Percentiles rank a stretch among this genome's conserved stretches.
phyloP scores from a whole-genome alignment of 805 yeast species.

The Kodamaea lidongshanica region DNA sequence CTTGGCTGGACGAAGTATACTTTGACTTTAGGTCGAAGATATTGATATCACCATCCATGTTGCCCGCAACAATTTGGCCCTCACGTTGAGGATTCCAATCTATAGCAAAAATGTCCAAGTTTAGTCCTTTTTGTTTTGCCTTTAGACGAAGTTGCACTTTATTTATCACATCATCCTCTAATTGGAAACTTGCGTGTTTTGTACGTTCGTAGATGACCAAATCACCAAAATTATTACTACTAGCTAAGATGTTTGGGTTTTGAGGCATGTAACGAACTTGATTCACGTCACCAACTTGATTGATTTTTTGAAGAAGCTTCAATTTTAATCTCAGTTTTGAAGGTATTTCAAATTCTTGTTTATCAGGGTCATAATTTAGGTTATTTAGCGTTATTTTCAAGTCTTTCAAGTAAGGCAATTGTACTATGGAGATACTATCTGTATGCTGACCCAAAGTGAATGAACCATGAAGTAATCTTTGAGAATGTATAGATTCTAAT shows the following conservation, averaged over 20 bases:
- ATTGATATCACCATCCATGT: conserved; percentile 57
- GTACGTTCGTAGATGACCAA: conserved; percentile 74
- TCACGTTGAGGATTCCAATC: conserved; percentile 66
- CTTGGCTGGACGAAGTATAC: conserved; percentile 9
- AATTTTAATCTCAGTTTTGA: conserved; percentile 17
- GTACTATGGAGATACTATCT: conserved; percentile 41
- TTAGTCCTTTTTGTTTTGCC: conserved; percentile 20
- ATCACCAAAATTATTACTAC: conserved; percentile 61
- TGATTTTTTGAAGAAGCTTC: conserved; percentile 50
- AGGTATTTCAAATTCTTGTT: conserved; percentile 33
- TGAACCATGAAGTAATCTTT: conserved; percentile 54
- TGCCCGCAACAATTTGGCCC: conserved; percentile 55
- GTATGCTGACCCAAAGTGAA: conserved; percentile 53
- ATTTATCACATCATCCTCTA: conserved; percentile 20
- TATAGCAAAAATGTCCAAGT: conserved; percentile 60
- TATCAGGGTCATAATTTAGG: conserved; percentile 32
- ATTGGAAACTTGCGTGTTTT: conserved; percentile 49
- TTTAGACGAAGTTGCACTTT: conserved; percentile 49
- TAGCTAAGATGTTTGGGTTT: conserved; percentile 76
- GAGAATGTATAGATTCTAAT: conserved; percentile 10
- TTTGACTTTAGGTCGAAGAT: conserved; percentile 60
- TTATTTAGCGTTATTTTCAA: conserved; percentile 32
- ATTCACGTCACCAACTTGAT: conserved; percentile 68
- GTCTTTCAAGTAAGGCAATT: conserved; percentile 25
- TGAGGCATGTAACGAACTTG: conserved; percentile 72